Evolutionary conservation across 495 filamentous ascomycete species (phyloP).

Genomic region (Trichoderma reesei): DNA sequence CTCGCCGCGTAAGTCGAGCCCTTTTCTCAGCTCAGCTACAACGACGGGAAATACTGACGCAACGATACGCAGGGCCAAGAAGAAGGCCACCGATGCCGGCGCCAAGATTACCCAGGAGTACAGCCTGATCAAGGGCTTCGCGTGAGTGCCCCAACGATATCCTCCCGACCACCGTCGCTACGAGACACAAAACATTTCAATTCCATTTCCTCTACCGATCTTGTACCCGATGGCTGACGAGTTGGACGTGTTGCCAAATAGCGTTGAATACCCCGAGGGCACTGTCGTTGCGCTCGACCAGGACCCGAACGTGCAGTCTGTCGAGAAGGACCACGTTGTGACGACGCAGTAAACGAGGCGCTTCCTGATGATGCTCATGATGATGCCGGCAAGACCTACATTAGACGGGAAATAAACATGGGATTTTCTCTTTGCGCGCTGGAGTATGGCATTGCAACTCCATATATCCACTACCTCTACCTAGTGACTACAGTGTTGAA

Average conservation of each 20-base stretch:
- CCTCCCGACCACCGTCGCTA: neutral
- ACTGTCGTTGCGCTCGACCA: conserved; percentile 49
- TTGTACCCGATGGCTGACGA: conserved; percentile 4
- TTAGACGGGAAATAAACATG: neutral
- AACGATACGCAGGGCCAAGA: conserved; percentile 52
- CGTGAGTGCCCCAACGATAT: conserved; percentile 44
- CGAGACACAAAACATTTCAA: neutral
- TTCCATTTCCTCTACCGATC: no score
- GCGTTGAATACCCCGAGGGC: conserved; percentile 65
- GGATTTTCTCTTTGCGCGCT: neutral
- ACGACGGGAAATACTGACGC: conserved; percentile 10
- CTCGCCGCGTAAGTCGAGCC: conserved; percentile 47
- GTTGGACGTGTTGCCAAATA: conserved; percentile 23
- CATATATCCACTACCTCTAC: no score
- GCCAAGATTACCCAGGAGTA: conserved; percentile 78
- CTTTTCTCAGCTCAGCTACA: neutral
- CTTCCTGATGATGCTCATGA: neutral
- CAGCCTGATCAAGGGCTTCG: conserved; percentile 80
- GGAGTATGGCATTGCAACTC: no score
- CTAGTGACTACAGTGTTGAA: no score
- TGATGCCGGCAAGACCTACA: neutral
- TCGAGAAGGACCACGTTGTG: conserved; percentile 65
- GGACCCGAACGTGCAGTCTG: conserved; percentile 56
- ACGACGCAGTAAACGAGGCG: conserved; percentile 51
- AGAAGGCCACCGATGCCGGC: conserved; percentile 55